Conservation (phyloP, 305 asterid genomes). For the Rubia balearica region DNA sequence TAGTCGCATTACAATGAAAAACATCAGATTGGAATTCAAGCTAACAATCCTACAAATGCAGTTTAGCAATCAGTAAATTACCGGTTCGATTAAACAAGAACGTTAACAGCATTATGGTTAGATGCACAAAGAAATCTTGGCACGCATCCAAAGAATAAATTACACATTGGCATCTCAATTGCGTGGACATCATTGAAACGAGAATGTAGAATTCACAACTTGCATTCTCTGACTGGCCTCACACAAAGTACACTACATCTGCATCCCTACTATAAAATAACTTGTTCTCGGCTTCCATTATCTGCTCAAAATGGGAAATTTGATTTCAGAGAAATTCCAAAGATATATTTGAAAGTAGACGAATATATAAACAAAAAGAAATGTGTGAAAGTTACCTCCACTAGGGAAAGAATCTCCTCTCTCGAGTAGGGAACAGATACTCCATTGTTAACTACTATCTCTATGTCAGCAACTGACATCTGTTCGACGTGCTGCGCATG, state of each 20-base stretch:
- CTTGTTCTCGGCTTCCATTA: conserved; percentile 54
- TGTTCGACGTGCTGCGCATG: conserved; percentile 65
- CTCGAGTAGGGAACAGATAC: conserved; percentile 48
- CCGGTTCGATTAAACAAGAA: background rate
- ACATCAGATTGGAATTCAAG: background rate
- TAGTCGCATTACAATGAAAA: background rate
- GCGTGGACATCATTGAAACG: background rate
- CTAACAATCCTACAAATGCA: background rate
- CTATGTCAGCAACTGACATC: conserved; percentile 61
- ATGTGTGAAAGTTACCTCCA: conserved; percentile 44
- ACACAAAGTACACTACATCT: conserved; percentile 62
- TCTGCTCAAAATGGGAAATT: conserved; percentile 38
- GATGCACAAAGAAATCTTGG: background rate
- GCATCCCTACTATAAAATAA: conserved; percentile 48
- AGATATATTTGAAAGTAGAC: background rate
- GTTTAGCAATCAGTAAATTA: background rate
- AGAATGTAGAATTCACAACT: background rate
- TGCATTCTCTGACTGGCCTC: conserved; percentile 9
- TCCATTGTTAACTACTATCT: conserved; percentile 60
- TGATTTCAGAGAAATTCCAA: conserved; percentile 9
- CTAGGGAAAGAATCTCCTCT: conserved; percentile 50
- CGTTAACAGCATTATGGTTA: background rate
- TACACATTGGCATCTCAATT: no score
- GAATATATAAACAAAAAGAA: background rate
- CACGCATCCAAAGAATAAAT: background rate